Base-by-base conservation (phyloP, 2,329 filamentous ascomycete genomes). In the Pseudogymnoascus destructans region DNA sequence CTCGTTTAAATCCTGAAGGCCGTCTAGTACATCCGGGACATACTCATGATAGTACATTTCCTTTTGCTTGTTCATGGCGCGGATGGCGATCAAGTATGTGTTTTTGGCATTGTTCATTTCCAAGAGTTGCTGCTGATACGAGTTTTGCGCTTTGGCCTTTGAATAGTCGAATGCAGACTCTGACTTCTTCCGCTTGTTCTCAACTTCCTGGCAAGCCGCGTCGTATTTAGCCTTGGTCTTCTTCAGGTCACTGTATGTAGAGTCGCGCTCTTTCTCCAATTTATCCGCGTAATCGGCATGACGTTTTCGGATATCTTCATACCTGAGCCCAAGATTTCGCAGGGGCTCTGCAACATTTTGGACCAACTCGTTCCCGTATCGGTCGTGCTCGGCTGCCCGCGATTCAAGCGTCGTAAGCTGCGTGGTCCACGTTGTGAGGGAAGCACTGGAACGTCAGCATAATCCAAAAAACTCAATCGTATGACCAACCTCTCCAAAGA, bases 51-150 rank as follows among this genome's bases (percentile, higher is more conserved):
- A 98, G 75, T 97, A 97, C 69, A 86, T 89, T 70, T 96, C 90
- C 75, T 97, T 98, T 68, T 95, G 85, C 74, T 93, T 95, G 73
- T 98, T 98, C 32, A 91, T 95, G 60, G 97, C 89, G 69, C 95
- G 95, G 74, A 98, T 95, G 61, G 84, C 81, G 67, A 98, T 95
- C 61, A 98, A 75, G 69, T 98, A 98, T n/a, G 87, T 90, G 71
- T 98, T 98, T 77, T 98, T 98, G 70, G 86, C 80, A 70, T 98
- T 98, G 73, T 93, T 88, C 93, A 97, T 97, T 65, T 98, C 93
- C 61, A 85, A 74, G 61, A 95, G 78, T 71, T 97, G 92, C 69
- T 95, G 89, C 67, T 95, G 89, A 72, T 95, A 98, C 35, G 89
- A 84, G 69, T 82, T 86, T 69, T 95, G 88, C 6, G 92, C 90